phyloP scores from a whole-genome alignment of 2,329 filamentous ascomycete species.

The Cercospora berteroae region DNA sequence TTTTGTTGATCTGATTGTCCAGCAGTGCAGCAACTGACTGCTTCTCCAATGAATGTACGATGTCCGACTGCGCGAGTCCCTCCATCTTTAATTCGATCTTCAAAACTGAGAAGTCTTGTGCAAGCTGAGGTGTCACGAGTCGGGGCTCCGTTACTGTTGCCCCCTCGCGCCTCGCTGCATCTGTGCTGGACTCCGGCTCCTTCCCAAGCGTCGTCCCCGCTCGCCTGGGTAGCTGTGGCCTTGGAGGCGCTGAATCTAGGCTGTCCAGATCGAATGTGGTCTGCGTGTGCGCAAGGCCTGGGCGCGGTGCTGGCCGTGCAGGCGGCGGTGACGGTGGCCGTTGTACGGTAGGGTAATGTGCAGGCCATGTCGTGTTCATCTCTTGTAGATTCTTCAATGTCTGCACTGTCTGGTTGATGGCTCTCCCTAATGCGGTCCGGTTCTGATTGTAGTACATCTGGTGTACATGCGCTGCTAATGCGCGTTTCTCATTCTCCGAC shows the following conservation, averaged over 20 bases:
- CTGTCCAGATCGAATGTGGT: conserved; percentile 55
- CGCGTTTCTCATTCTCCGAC: conserved; percentile 62
- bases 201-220: conserved; percentile 68
- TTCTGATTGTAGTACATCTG: conserved; percentile 96
- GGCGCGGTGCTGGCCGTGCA: conserved; percentile 55
- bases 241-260: conserved; percentile 41
- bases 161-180: conserved; percentile 61
- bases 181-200: conserved; percentile 57
- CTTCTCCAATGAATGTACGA: conserved; percentile 94
- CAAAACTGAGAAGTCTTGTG: conserved; percentile 91
- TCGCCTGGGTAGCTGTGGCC: conserved; percentile 59
- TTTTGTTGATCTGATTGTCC: conserved; percentile 91
- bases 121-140: conserved; percentile 85
- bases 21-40: conserved; percentile 83
- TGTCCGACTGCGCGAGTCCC: conserved; percentile 76
- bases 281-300: conserved; percentile 62
- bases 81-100: conserved; percentile 94
- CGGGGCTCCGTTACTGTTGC: conserved; percentile 65
- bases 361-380: conserved; percentile 89
- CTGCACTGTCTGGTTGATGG: conserved; percentile 83
- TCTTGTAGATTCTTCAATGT: conserved; percentile 78
- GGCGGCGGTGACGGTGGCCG: conserved; percentile 49
- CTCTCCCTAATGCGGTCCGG: conserved; percentile 77
- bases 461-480: conserved; percentile 78
- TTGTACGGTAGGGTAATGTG: conserved; percentile 86